A percentile compares a stretch with the other conserved stretches of the same genome.
phyloP scores from a whole-genome alignment of 2,329 filamentous ascomycete species.

The Rhytidhysteron rufulum region DNA sequence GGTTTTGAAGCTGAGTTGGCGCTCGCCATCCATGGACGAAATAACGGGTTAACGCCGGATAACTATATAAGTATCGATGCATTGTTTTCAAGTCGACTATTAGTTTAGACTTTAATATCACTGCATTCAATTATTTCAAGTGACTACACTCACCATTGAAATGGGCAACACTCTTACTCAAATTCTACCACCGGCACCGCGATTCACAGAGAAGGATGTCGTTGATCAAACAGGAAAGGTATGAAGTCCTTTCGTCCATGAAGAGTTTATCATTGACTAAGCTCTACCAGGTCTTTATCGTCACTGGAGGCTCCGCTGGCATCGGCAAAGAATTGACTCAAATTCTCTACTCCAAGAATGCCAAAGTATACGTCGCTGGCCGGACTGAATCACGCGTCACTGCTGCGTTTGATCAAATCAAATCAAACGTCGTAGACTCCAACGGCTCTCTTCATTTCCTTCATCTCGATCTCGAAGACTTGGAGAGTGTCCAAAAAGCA shows the following conservation, averaged over 20 bases:
- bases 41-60: too few relatives aligned
- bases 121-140: too few relatives aligned
- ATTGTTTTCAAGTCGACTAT: too few relatives aligned
- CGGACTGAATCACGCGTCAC: too few relatives aligned
- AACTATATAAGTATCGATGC: too few relatives aligned
- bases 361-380: constrained; percentile 50
- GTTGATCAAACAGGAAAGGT: constrained; percentile 17
- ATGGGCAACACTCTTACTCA: too few relatives aligned
- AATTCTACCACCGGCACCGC: constrained; percentile 27
- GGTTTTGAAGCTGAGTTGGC: too few relatives aligned
- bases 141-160: too few relatives aligned
- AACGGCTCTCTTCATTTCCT: constrained; percentile 16
- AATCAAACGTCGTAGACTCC: neutral
- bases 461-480: constrained; percentile 40
- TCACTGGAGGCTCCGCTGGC: constrained; percentile 45
- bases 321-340: constrained; percentile 49
- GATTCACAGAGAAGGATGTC: constrained; percentile 39
- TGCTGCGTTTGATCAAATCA: too few relatives aligned
- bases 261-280: neutral
- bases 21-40: too few relatives aligned
- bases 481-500: constrained; percentile 33
- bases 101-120: too few relatives aligned
- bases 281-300: constrained; percentile 38
- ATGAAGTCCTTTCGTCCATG: neutral
- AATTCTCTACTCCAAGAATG: constrained; percentile 52